These are phyloP conservation scores for Claviceps sp. DNA, from an alignment of 2,329 filamentous ascomycete genomes.

Conservation along the genomic window DNA sequence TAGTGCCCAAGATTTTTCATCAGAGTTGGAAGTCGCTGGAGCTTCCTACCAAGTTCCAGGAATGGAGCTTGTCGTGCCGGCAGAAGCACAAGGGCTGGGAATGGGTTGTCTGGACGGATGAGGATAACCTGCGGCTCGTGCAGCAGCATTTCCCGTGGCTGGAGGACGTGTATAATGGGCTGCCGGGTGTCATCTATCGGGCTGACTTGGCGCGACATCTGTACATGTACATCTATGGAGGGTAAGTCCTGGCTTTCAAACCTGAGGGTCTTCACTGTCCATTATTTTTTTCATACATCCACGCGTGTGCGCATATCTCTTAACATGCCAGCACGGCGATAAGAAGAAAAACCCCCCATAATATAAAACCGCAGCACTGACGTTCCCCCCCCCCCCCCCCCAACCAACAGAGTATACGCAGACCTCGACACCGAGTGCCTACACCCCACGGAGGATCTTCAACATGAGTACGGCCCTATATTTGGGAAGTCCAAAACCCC, in stretches of 20 bases:
- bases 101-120: conserved; percentile 24
- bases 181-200: conserved; percentile 19
- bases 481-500: background rate
- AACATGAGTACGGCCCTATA: background rate
- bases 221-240: conserved; percentile 24
- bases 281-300: no score
- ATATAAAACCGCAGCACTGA: background rate
- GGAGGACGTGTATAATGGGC: conserved; percentile 14
- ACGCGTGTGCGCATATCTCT: background rate
- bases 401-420: conserved; percentile 14
- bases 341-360: background rate
- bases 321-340: background rate
- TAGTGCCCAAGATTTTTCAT: conserved; percentile 25
- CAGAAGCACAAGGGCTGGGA: conserved; percentile 19
- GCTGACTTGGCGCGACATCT: conserved; percentile 19
- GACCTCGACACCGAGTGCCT: conserved; percentile 14
- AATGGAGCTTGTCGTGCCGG: conserved; percentile 19
- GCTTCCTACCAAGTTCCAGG: conserved; percentile 15
- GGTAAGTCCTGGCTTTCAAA: conserved; percentile 9
- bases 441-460: conserved; percentile 3
- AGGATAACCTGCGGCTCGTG: conserved; percentile 21
- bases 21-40: conserved; percentile 15
- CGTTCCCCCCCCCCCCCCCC: no score
- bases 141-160: conserved; percentile 19
- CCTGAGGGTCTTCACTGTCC: no score